Percentiles rank a stretch among this genome's conserved stretches.
Conservation (phyloP, 768 basidiomycete species). For the Rhizopogon salebrosus region DNA sequence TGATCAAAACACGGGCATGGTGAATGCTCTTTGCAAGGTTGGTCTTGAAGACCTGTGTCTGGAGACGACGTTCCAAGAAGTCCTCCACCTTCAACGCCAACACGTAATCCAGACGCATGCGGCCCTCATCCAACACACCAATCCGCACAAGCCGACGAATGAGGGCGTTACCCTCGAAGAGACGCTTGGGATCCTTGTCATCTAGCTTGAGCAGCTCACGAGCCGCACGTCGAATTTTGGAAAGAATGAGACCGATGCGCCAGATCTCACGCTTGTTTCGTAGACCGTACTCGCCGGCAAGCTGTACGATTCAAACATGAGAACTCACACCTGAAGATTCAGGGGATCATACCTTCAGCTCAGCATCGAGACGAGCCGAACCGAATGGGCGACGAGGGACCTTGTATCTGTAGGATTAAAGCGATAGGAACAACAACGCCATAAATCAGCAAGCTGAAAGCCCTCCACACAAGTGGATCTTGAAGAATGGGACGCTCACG, state of each 20-base stretch:
- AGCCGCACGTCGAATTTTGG: slow-evolving; percentile 99
- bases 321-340: not conserved
- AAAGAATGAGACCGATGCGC: slow-evolving; percentile 96
- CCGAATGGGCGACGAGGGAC: slow-evolving; percentile 97
- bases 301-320: slow-evolving; percentile 42
- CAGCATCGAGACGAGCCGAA: slow-evolving; percentile 97
- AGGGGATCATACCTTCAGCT: slow-evolving; percentile 78
- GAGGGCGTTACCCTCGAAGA: slow-evolving; percentile 98
- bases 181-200: slow-evolving; percentile 98
- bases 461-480: slow-evolving; percentile 71
- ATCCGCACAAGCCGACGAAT: slow-evolving; percentile 97
- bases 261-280: slow-evolving; percentile 99
- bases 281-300: slow-evolving; percentile 99
- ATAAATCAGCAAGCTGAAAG: slow-evolving; percentile 55
- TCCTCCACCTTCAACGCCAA: slow-evolving; percentile 98
- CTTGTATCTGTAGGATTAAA: slow-evolving; percentile 79
- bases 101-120: slow-evolving; percentile 99
- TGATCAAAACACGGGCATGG: slow-evolving; percentile 96
- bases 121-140: slow-evolving; percentile 97
- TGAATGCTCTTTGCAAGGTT: slow-evolving; percentile 98
- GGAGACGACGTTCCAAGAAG: slow-evolving; percentile 98
- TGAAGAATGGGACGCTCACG: slow-evolving; percentile 67
- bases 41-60: slow-evolving; percentile 99
- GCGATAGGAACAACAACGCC: slow-evolving; percentile 63
- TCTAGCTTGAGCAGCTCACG: slow-evolving; percentile 99